Conservation (phyloP, 2,329 filamentous ascomycete species). For the Penicillium nordicum region DNA sequence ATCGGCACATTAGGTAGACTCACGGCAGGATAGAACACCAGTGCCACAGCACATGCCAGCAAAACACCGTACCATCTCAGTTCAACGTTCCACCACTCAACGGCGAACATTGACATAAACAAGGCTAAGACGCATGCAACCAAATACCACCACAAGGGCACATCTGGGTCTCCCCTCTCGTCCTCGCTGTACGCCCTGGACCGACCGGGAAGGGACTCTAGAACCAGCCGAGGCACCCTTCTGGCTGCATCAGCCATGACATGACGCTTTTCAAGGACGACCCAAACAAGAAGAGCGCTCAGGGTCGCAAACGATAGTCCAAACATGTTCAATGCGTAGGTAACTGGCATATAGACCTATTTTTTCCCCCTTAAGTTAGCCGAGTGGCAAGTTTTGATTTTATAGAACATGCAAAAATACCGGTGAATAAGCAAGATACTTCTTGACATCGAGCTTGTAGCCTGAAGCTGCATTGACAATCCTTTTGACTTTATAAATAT, state of each 20-base stretch:
- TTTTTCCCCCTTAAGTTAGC: constrained; percentile 20
- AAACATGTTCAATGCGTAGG: constrained; percentile 39
- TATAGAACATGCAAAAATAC: constrained; percentile 53
- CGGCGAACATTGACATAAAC: constrained; percentile 24
- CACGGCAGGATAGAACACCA: constrained; percentile 26
- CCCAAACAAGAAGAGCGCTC: constrained; percentile 45
- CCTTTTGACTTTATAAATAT: constrained; percentile 59
- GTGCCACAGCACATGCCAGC: constrained; percentile 21
- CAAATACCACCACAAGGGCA: constrained; percentile 26
- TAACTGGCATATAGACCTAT: constrained; percentile 28
- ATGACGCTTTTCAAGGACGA: constrained; percentile 21
- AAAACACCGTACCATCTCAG: constrained; percentile 28
- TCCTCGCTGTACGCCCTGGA: neutral
- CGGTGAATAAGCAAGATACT: constrained; percentile 63
- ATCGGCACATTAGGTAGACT: neutral
- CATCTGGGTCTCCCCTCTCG: constrained; percentile 9
- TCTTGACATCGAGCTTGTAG: constrained; percentile 58
- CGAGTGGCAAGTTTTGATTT: constrained; percentile 35
- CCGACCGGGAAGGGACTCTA: constrained; percentile 8
- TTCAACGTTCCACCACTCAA: constrained; percentile 26
- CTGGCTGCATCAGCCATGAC: constrained; percentile 13
- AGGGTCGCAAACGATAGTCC: constrained; percentile 63
- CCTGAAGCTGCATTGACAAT: constrained; percentile 55
- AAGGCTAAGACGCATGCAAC: constrained; percentile 14
- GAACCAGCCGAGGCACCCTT: constrained; percentile 3